These are phyloP conservation scores for Citrus trifoliata DNA, from an alignment of 345 rosid genomes.

Conservation along the genomic window DNA sequence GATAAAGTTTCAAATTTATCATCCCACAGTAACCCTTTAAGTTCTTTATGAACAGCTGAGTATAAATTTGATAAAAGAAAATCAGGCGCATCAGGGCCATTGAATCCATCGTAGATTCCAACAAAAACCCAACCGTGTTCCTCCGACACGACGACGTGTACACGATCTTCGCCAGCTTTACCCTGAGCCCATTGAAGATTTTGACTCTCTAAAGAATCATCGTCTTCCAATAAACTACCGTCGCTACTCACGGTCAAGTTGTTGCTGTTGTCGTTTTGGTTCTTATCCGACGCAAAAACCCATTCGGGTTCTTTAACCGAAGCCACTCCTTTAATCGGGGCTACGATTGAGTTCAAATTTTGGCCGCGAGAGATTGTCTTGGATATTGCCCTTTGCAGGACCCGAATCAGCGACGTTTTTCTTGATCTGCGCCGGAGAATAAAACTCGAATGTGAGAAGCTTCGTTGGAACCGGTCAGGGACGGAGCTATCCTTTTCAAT, in stretches of 20 bases:
- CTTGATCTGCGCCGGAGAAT: conserved; percentile 49
- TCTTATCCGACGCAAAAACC: conserved; percentile 56
- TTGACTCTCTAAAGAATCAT: conserved; percentile 64
- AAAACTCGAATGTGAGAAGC: conserved; percentile 75
- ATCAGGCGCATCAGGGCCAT: conserved; percentile 98
- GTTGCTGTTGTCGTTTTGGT: conserved; percentile 8
- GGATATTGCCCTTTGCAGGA: conserved; percentile 65
- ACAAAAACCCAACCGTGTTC: conserved; percentile 94
- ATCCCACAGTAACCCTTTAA: conserved; percentile 89
- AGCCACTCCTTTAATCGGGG: conserved; percentile 59
- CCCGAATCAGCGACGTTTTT: conserved; percentile 63
- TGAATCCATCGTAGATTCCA: conserved; percentile 97
- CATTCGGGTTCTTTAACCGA: conserved; percentile 72
- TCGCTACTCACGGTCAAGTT: conserved; percentile 61
- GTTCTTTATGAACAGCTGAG: conserved; percentile 68
- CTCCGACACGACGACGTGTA: conserved; percentile 96
- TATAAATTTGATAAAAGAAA: conserved; percentile 70
- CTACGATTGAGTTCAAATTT: conserved; percentile 73
- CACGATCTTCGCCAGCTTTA: conserved; percentile 98
- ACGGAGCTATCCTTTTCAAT: conserved; percentile 46
- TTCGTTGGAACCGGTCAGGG: conserved; percentile 68
- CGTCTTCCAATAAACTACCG: conserved; percentile 65
- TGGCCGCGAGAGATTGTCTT: conserved; percentile 67
- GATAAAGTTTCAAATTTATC: conserved; percentile 42
- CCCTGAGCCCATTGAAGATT: conserved; percentile 99